Conservation (phyloP, 2,329 filamentous ascomycete species). For the Neoascochyta sp. region DNA sequence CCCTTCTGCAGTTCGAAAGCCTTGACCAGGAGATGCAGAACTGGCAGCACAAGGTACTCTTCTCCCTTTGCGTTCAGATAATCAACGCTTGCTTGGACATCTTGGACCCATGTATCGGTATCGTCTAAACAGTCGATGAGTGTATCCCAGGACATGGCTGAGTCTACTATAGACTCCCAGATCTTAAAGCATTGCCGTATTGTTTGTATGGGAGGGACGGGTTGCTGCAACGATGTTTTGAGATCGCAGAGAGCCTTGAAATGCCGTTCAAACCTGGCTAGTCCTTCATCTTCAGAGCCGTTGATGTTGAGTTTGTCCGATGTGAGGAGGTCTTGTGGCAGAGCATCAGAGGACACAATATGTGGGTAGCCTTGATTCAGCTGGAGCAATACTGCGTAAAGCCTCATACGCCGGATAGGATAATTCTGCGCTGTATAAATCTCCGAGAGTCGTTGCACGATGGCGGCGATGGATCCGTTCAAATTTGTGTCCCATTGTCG, state of each 20-base stretch:
- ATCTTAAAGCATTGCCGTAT: slow-evolving; percentile 31
- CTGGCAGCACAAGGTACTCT: slow-evolving; percentile 47
- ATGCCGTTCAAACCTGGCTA: slow-evolving; percentile 35
- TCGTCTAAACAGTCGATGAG: slow-evolving; percentile 50
- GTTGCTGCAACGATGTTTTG: slow-evolving; percentile 42
- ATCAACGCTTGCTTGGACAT: slow-evolving; percentile 53
- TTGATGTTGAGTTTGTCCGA: slow-evolving; percentile 1
- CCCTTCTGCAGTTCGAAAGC: slow-evolving; percentile 46
- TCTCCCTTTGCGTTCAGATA: slow-evolving; percentile 57
- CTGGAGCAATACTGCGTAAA: slow-evolving; percentile 25
- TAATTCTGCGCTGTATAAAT: slow-evolving; percentile 27
- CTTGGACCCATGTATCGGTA: slow-evolving; percentile 46
- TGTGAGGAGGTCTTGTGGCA: slow-evolving; percentile 1
- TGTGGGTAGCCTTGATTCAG: slow-evolving; percentile 58
- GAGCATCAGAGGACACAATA: slow-evolving; percentile 41
- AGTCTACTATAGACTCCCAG: slow-evolving; percentile 41
- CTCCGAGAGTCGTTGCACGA: slow-evolving; percentile 21
- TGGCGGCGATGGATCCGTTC: slow-evolving; percentile 17
- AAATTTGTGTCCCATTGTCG: slow-evolving; percentile 29
- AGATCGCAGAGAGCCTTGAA: slow-evolving; percentile 39
- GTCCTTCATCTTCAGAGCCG: slow-evolving; percentile 28
- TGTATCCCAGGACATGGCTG: slow-evolving; percentile 31
- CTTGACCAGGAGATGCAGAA: slow-evolving; percentile 49
- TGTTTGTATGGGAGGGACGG: slow-evolving; percentile 15
- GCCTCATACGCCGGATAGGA: slow-evolving; percentile 33